Base-by-base conservation (phyloP, 768 basidiomycete genomes). In the Lactarius akahatsu region DNA sequence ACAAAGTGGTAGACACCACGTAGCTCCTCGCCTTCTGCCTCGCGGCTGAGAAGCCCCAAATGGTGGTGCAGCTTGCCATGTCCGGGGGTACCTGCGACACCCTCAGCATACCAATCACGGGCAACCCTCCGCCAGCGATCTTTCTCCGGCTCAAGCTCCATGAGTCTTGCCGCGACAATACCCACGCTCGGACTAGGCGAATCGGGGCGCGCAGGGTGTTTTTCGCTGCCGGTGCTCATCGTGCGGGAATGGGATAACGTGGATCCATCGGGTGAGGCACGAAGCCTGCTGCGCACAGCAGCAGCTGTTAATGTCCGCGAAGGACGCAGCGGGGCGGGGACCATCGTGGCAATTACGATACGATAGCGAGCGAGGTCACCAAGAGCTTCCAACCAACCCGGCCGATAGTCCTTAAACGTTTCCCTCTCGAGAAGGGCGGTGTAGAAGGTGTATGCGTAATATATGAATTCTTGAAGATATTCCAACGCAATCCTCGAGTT, bases 341-440 rank as follows among this genome's bases (percentile, higher is more conserved):
- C 82, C 82, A 94, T 87, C 38, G 87, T 89, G n/a, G 93, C 91
- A n/a, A 98, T 92, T 1, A 90, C 89, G 92, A 97, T 96, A 59
- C 91, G 85, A 76, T 98, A 98, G 41, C 96, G 83, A 0, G 97
- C 94, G 36, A 99, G 83, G 77, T 99, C 97, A 28, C 97, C 97
- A 18, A 99, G 86, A 4, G 96, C 94, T 75, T 99, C 97, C 60
- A 98, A 85, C 97, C 97, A 99, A 20, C 89, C 88, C 2, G 85
- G 80, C 65, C 88, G 86, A 80, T 94, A 97, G 8, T 78, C 75
- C 2, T 75, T 77, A 55, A 98, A 82, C 1, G 80, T 82, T 10
- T 83, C 86, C 74, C 97, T 91, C 73, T 98, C 96, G 59, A 94
- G 80, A 2, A 98, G 83, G 45, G 89, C 87, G 0, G 94, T 90